Evolutionary conservation across 2,329 filamentous ascomycete genomes (phyloP), one percentile per base, ranked within the genome.

Genomic region (Aspergillus sp.): DNA sequence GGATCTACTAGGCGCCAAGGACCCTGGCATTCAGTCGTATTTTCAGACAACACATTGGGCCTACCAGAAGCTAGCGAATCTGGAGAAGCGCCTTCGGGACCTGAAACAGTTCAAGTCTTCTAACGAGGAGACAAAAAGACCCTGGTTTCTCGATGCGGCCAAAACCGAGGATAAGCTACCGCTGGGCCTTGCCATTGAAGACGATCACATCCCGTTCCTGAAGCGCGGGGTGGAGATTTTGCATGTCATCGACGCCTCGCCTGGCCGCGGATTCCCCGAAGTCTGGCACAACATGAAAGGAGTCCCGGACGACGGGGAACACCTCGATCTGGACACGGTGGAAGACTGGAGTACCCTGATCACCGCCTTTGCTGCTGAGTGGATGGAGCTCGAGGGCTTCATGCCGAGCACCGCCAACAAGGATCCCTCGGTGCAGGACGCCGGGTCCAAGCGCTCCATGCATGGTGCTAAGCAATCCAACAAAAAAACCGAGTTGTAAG

Each of bases 141-240:
- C 72, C 0, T 96, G 96, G 67, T 76, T 97, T 4, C 75, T 80
- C 5, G 87, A 95, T 40, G 67, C 75, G 1, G 74, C 78, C 17
- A 89, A 86, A 69, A 68, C 76, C 45, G 70, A 75, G 31, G 65
- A 68, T 44, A 66, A 74, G 29, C 81, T 89, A 63, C 72, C 58
- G 57, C 40, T 71, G 40, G 66, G 71, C 34, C 69, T 72, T n/a
- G 71, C 77, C 13, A 83, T 96, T 9, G 80, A 86, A 57, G 94
- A 99, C 67, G 94, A 99, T 65, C 94, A 99, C 69, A 71, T 97
- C 4, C 94, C 94, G 0, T 99, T 99, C 64, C 85, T 97, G 80
- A 77, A 77, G 32, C 83, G 90, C 32, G 94, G 94, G 1, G 93
- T 97, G 0, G 87, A 95, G 23, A 81, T 97, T 14, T 71, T 99